These are phyloP conservation scores for Actinomucor elegans DNA, from an alignment of 371 early-diverging fungal species.

Conservation along the genomic window DNA sequence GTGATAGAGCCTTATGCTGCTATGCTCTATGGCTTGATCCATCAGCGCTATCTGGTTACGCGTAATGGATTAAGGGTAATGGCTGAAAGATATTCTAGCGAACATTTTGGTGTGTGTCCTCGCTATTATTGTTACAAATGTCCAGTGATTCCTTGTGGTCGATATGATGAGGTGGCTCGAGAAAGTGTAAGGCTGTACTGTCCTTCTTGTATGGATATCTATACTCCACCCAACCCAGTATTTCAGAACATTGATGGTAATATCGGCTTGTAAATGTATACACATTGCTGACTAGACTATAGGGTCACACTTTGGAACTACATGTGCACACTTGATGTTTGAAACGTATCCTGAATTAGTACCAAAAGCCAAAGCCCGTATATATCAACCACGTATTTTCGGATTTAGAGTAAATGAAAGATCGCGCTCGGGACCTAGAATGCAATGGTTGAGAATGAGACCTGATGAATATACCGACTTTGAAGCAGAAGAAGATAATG, in stretches of 20 bases:
- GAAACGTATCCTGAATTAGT: conserved; percentile 78
- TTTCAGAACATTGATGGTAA: conserved; percentile 81
- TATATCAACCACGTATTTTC: conserved; percentile 81
- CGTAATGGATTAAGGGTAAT: conserved; percentile 74
- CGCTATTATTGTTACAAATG: conserved; percentile 76
- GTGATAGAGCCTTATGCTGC: conserved; percentile 57
- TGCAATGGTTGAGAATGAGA: conserved; percentile 78
- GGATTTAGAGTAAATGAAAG: conserved; percentile 78
- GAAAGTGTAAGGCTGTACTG: conserved; percentile 78
- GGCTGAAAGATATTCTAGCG: conserved; percentile 74
- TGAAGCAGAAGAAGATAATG: conserved; percentile 33
- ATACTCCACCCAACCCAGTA: conserved; percentile 75
- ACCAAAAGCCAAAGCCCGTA: conserved; percentile 52
- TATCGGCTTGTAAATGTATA: not conserved
- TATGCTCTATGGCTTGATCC: conserved; percentile 79
- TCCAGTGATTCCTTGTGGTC: conserved; percentile 83
- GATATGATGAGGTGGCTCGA: conserved; percentile 69
- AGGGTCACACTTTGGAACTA: conserved; percentile 95
- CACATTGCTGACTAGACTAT: not conserved
- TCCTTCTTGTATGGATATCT: conserved; percentile 86
- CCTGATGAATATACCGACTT: conserved; percentile 37
- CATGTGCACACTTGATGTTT: conserved; percentile 92
- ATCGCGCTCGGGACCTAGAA: conserved; percentile 65
- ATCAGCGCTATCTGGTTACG: conserved; percentile 81
- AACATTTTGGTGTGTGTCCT: conserved; percentile 86